phyloP scores from a whole-genome alignment of 306 rosid species.

The Trifolium subterraneum region DNA sequence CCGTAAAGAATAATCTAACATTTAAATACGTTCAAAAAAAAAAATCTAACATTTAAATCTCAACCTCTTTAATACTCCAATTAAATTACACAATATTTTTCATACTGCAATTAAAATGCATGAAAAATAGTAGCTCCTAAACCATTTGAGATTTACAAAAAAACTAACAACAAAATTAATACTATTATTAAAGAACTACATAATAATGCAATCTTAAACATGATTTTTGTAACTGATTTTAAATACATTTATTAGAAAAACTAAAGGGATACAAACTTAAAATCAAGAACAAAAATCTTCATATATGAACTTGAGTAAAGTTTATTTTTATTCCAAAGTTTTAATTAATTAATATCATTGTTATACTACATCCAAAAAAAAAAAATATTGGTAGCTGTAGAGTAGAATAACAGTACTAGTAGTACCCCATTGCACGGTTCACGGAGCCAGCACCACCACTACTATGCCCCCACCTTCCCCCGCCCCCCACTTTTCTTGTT shows the following conservation, averaged over 20 bases:
- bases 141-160: no score
- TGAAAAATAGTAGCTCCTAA: no score
- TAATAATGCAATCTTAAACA: not conserved
- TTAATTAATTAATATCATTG: not conserved
- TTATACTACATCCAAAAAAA: slow-evolving; percentile 6
- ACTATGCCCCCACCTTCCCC: slow-evolving; percentile 28
- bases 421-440: slow-evolving; percentile 44
- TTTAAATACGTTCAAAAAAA: no score
- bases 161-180: no score
- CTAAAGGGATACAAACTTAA: not conserved
- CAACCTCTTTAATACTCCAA: no score
- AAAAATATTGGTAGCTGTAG: not conserved
- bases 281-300: slow-evolving; percentile 26
- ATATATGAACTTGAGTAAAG: not conserved
- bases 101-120: no score
- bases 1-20: no score
- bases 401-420: slow-evolving; percentile 18
- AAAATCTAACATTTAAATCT: no score
- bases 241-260: not conserved
- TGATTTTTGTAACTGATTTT: not conserved
- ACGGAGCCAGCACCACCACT: slow-evolving; percentile 40
- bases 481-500: slow-evolving; percentile 45
- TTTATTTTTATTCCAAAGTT: not conserved
- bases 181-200: no score
- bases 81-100: no score